Conservation (phyloP, 495 filamentous ascomycete species). For the Platismatia glauca region DNA sequence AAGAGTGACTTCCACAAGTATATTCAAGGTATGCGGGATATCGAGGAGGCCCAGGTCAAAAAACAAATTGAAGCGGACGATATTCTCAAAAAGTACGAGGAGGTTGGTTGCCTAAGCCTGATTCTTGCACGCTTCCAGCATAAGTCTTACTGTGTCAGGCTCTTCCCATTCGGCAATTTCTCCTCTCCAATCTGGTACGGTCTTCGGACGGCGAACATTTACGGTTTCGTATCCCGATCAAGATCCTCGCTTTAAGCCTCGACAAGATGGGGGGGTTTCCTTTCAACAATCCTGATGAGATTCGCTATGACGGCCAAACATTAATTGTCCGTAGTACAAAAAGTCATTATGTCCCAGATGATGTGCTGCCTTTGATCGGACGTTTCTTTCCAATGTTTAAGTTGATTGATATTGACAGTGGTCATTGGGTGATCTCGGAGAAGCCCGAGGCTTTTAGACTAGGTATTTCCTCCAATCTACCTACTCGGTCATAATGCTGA, state of each 20-base stretch:
- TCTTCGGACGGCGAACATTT: constrained; percentile 32
- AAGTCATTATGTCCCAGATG: constrained; percentile 79
- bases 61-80: constrained; percentile 69
- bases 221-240: constrained; percentile 53
- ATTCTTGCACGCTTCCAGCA: neutral
- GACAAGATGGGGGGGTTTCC: constrained; percentile 79
- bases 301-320: constrained; percentile 63
- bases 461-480: constrained; percentile 40
- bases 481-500: neutral
- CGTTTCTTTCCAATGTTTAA: constrained; percentile 80
- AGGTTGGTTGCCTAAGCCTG: constrained; percentile 34
- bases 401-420: constrained; percentile 73
- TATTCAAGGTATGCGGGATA: constrained; percentile 72
- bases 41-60: constrained; percentile 57
- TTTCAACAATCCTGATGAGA: constrained; percentile 53
- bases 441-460: constrained; percentile 77
- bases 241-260: constrained; percentile 46
- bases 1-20: constrained; percentile 70
- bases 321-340: constrained; percentile 77
- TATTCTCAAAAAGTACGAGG: constrained; percentile 70
- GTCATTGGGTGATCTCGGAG: constrained; percentile 93
- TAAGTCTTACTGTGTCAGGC: constrained; percentile 35
- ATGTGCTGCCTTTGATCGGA: constrained; percentile 78
- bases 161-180: constrained; percentile 75
- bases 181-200: constrained; percentile 78